Evolutionary conservation across 371 early-diverging fungal species (phyloP), one percentile per base, ranked within the genome.

Genomic region (Paraphysoderma sedebokerense): DNA sequence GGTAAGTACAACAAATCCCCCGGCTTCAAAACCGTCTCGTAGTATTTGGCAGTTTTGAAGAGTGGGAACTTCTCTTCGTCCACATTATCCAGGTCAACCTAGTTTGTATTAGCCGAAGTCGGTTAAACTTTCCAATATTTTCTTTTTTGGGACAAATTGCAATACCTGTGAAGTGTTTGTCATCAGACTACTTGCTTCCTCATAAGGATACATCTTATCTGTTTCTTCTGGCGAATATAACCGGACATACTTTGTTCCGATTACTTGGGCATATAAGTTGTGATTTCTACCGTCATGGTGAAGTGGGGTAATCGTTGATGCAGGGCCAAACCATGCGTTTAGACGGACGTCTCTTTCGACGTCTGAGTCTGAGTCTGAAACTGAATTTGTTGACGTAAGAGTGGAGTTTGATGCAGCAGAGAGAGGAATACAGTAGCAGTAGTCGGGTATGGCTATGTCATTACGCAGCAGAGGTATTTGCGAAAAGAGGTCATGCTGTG

Each of bases 1-100:
- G 93, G 93, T 30, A 93, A 85, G 52, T 82, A 91, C 5, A 93
- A 59, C 54, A 91, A 34, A 54, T 93, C 88, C 0, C 93, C 91
- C 6, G 83, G 77, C 12, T 56, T 52, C 11, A 90, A 60, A 2
- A 83, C 46, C 31, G 80, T 75, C 54, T 90, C 89, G 13, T 73
- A 42, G 57, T 72, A 82, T 9, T 51, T 20, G 0, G 82, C 77
- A 19, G 69, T 31, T 19, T 60, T 55, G 61, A 85, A 79, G 8
- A 39, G 28, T 5, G 81, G 73, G 57, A 69, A 59, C 20, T 30
- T 47, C 1, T 46, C 54, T 20, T 60, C 26, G 53, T 90, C 78
- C 5, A 74, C 70, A 5, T 67, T 9, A 42, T 77, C 80, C 2
- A 82, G 63, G 55, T 87, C 78, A 0, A 81, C 74, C 67, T 72